Conservation (phyloP, 768 basidiomycete species). For the Leucocoprinus leucothites region DNA sequence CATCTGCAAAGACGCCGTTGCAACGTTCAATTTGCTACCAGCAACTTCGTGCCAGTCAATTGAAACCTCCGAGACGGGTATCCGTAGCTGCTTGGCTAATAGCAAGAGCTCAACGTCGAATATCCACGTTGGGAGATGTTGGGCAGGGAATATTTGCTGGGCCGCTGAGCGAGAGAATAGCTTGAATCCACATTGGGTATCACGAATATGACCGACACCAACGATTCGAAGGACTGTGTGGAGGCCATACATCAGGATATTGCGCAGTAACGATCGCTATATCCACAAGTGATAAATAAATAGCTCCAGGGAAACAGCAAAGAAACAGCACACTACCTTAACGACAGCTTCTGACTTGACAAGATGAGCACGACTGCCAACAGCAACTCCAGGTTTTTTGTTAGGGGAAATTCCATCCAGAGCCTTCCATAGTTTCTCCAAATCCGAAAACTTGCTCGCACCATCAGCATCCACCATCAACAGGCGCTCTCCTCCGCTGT, state of each 20-base stretch:
- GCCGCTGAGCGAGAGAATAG: conserved; percentile 85
- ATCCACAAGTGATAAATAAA: background rate
- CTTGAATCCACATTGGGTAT: conserved; percentile 98
- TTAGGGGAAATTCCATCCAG: conserved; percentile 61
- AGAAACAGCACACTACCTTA: conserved; percentile 51
- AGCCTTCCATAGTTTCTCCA: conserved; percentile 72
- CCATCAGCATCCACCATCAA: conserved; percentile 96
- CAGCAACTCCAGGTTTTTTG: conserved; percentile 58
- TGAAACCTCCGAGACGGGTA: conserved; percentile 83
- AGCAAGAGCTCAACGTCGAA: conserved; percentile 94
- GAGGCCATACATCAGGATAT: conserved; percentile 91
- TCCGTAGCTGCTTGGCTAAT: conserved; percentile 71
- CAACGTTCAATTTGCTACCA: conserved; percentile 88
- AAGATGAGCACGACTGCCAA: conserved; percentile 91
- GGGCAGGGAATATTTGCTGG: conserved; percentile 76
- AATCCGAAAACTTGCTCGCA: conserved; percentile 82
- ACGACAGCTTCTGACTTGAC: conserved; percentile 92
- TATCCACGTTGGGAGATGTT: conserved; percentile 91
- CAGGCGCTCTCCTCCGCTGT: conserved; percentile 70
- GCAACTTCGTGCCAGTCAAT: conserved; percentile 93
- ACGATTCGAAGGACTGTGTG: conserved; percentile 87
- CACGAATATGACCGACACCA: conserved; percentile 86
- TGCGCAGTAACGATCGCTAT: conserved; percentile 85
- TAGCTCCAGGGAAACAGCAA: background rate
- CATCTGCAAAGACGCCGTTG: conserved; percentile 87